Conservation (phyloP, 306 rosid species). For the Fagus sylvatica region DNA sequence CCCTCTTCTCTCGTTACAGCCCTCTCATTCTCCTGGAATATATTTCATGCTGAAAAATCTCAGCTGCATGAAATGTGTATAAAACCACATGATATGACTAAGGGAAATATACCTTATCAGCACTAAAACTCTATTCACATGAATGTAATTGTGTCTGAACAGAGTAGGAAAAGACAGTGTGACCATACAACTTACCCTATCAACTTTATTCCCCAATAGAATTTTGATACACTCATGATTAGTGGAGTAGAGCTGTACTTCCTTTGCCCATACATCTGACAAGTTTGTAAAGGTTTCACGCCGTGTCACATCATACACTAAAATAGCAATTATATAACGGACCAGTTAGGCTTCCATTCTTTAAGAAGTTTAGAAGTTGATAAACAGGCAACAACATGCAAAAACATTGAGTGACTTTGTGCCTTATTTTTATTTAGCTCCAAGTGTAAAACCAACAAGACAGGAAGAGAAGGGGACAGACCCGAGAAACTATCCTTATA, state of each 20-base stretch:
- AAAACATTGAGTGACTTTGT: neutral
- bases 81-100: neutral
- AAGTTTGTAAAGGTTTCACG: slow-evolving; percentile 82
- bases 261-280: slow-evolving; percentile 75
- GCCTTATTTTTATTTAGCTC: neutral
- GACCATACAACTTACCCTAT: slow-evolving; percentile 52
- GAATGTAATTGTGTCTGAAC: neutral
- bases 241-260: slow-evolving; percentile 70
- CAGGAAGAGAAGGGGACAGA: neutral
- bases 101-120: neutral
- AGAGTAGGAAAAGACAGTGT: slow-evolving; percentile 2
- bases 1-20: slow-evolving; percentile 83
- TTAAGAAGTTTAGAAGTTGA: neutral
- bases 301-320: slow-evolving; percentile 89
- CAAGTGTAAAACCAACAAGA: neutral
- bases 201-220: slow-evolving; percentile 90
- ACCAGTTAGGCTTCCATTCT: slow-evolving; percentile 13
- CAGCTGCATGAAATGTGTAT: neutral
- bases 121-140: neutral
- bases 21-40: slow-evolving; percentile 67
- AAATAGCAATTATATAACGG: slow-evolving; percentile 15
- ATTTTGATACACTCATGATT: slow-evolving; percentile 71
- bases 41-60: neutral
- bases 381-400: neutral
- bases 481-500: neutral